phyloP scores from a whole-genome alignment of 768 basidiomycete species.

The Pleurotus salmoneostramineus region DNA sequence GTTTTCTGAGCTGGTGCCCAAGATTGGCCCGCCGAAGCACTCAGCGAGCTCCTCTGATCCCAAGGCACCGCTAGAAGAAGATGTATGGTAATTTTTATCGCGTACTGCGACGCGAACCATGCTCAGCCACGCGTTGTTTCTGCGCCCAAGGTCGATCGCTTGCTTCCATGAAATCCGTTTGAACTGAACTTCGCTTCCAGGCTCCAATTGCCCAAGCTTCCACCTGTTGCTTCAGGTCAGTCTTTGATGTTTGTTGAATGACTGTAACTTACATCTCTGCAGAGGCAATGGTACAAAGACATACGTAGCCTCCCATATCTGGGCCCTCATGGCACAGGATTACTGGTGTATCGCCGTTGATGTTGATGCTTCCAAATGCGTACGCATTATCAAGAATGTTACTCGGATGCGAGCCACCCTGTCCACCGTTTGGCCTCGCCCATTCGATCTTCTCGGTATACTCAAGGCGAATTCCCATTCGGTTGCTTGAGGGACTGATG shows the following conservation, averaged over 20 bases:
- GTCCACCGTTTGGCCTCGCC: slow-evolving; percentile 54
- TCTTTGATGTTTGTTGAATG: background rate
- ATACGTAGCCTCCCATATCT: slow-evolving; percentile 62
- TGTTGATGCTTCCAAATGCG: slow-evolving; percentile 47
- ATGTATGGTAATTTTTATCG: background rate
- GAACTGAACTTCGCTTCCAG: slow-evolving; percentile 54
- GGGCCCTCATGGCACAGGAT: slow-evolving; percentile 60
- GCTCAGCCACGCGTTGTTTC: slow-evolving; percentile 25
- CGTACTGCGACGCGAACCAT: slow-evolving; percentile 9
- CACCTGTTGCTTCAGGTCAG: slow-evolving; percentile 52
- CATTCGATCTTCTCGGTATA: slow-evolving; percentile 39
- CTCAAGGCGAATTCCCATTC: slow-evolving; percentile 62
- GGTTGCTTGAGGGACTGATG: slow-evolving; percentile 54
- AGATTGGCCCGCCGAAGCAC: slow-evolving; percentile 26
- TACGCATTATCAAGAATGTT: slow-evolving; percentile 67
- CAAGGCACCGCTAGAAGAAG: background rate
- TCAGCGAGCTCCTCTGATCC: slow-evolving; percentile 9
- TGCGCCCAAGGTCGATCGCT: slow-evolving; percentile 24
- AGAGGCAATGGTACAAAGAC: slow-evolving; percentile 47
- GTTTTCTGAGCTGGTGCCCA: slow-evolving; percentile 22
- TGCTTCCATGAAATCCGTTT: slow-evolving; percentile 41
- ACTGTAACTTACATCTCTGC: slow-evolving; percentile 40
- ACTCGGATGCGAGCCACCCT: slow-evolving; percentile 66
- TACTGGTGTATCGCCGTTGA: slow-evolving; percentile 71
- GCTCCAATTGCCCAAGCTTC: slow-evolving; percentile 64